Percentiles rank a stretch among this genome's conserved stretches.
Evolutionary conservation across 2,329 filamentous ascomycete species (phyloP).

Genomic region (Pseudogymnoascus sp.): DNA sequence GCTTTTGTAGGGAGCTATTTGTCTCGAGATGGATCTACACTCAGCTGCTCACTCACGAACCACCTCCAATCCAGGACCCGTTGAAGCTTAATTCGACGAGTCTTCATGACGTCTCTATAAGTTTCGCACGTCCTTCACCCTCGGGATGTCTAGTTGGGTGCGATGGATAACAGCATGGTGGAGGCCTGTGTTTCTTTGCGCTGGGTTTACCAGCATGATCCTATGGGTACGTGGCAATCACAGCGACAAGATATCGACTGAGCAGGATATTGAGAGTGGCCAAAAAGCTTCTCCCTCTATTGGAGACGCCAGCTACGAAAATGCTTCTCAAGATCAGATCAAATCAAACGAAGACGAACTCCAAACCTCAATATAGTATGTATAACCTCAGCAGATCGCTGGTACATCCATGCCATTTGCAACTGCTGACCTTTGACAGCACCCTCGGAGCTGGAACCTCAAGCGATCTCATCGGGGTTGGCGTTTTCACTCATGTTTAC

Average conservation of each 20-base stretch:
- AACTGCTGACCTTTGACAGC: neutral
- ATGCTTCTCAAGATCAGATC: neutral
- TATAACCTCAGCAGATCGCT: neutral
- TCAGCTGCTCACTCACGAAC: too few species aligned
- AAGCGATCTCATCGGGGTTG: conserved; percentile 14
- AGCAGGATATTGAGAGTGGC: neutral
- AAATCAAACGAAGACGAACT: neutral
- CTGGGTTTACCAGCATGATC: neutral
- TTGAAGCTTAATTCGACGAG: too few species aligned
- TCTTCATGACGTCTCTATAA: neutral
- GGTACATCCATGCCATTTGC: too few species aligned
- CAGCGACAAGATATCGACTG: neutral
- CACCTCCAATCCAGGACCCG: too few species aligned
- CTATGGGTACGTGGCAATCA: neutral
- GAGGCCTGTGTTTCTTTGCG: neutral
- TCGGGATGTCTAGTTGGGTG: neutral
- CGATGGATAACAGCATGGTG: neutral
- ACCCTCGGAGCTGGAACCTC: neutral
- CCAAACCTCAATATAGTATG: neutral
- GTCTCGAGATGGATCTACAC: too few species aligned
- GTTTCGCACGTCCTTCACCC: neutral
- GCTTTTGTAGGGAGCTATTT: too few species aligned
- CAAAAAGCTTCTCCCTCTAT: neutral
- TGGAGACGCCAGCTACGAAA: neutral
- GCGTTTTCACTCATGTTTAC: conserved; percentile 15